Conservation (phyloP, 139 green algal species). For the Auxenochlorella pyrenoidosa region DNA sequence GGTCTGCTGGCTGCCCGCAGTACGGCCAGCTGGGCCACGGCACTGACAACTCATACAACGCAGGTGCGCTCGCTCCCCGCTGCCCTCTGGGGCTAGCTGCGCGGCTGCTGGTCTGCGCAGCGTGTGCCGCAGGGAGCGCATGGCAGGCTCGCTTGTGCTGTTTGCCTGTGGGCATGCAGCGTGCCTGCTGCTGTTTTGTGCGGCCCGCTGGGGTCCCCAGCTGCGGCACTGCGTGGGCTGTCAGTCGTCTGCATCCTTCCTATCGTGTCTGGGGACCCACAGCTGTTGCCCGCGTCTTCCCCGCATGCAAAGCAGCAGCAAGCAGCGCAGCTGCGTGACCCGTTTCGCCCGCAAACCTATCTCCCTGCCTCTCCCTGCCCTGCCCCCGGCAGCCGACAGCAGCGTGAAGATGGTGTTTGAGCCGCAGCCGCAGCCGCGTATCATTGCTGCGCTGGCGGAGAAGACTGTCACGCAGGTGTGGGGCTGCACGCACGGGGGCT, state of each 20-base stretch:
- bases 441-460: conserved; percentile 66
- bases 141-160: no score
- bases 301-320: no score
- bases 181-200: background rate
- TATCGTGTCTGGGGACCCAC: no score
- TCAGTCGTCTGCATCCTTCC: no score
- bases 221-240: no score
- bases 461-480: conserved; percentile 75
- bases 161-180: no score
- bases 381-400: conserved; percentile 45
- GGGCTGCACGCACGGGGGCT: background rate
- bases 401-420: conserved; percentile 85
- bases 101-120: background rate
- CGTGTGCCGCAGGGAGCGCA: no score
- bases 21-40: conserved; percentile 96
- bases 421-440: conserved; percentile 79
- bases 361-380: background rate
- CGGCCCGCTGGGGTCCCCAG: no score
- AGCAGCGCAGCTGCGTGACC: background rate
- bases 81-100: background rate
- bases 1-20: conserved; percentile 35
- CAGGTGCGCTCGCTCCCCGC: background rate
- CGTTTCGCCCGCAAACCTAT: no score
- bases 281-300: no score
- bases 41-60: conserved; percentile 90